Base-by-base conservation (phyloP, 129 eudicot genomes). In the Apium graveolens region DNA sequence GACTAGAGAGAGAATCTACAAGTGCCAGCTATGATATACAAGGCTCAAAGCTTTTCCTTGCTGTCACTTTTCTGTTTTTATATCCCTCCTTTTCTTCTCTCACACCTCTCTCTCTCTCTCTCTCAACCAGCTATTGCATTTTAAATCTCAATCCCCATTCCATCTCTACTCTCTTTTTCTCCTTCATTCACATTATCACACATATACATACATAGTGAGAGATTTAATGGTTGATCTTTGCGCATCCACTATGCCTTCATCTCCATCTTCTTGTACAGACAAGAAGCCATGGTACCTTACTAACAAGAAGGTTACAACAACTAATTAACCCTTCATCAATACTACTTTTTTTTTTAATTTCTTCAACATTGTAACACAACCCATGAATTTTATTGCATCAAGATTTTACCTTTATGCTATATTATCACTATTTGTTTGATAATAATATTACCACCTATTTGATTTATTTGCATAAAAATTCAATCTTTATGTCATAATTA, bases 231-330 rank as follows among this genome's bases (percentile, higher is more conserved):
- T 88, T 77, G 89, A 88, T 84, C 74, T 35, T 74, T 84, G 78
- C 76, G 68, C 79, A 11, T 42, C 80, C 65, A 76, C 87, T 69
- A 90, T 88, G 97, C 86, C 80, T 43, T 53, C 49, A 44, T 44
- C 86, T 77, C 80, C 85, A 70, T 84, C 93, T 55, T 93, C 96
- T 48, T 83, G 82, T 80, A 78, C 80, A 62, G 99, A 95, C 48
- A 92, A 86, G 86, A 95, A 92, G 76, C 88, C 86, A 48, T 95
- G 99, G 99, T 96, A 97, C 97, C 93, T 88, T 74, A 92, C 87
- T 76, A 96, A 84, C 79, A 86, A 81, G 81, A 92, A 92, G 97
- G 99, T 92, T 83, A 60, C 5, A 81, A 57, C 1, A 57, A 49
- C 7, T 7, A 10, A 70, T 24, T 11, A 43, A 73, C 8, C 55